These are phyloP conservation scores for Danielozyma ontarioensis DNA, from an alignment of 805 yeast genomes.

Conservation along the genomic window DNA sequence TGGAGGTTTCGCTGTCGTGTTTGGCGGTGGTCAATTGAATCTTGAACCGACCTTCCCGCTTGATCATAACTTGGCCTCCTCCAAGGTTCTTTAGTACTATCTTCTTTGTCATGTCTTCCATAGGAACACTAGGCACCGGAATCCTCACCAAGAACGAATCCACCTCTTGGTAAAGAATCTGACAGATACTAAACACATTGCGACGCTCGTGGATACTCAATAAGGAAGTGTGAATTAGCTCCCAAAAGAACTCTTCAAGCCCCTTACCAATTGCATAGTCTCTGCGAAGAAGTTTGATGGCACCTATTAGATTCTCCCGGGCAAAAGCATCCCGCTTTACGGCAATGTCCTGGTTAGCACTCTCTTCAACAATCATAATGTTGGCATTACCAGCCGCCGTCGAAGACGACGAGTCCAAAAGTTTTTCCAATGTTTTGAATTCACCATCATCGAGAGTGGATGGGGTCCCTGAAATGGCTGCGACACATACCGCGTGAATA, in stretches of 20 bases:
- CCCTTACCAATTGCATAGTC: slow-evolving; percentile 55
- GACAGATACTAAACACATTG: slow-evolving; percentile 57
- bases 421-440: slow-evolving; percentile 34
- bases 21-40: slow-evolving; percentile 34
- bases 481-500: slow-evolving; percentile 50
- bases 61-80: slow-evolving; percentile 51
- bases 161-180: slow-evolving; percentile 57
- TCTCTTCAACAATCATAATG: slow-evolving; percentile 57
- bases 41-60: slow-evolving; percentile 54
- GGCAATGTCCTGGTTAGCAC: slow-evolving; percentile 36
- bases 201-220: slow-evolving; percentile 57
- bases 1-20: slow-evolving; percentile 2
- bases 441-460: slow-evolving; percentile 64
- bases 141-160: slow-evolving; percentile 60
- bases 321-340: slow-evolving; percentile 62
- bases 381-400: slow-evolving; percentile 23
- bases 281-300: slow-evolving; percentile 58
- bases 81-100: slow-evolving; percentile 56
- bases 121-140: slow-evolving; percentile 57
- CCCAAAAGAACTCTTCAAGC: slow-evolving; percentile 61
- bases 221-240: slow-evolving; percentile 56
- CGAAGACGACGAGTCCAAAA: no score
- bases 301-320: slow-evolving; percentile 58
- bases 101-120: slow-evolving; percentile 42
- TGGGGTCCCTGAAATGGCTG: slow-evolving; percentile 61